These are phyloP conservation scores for Cairneyella variabilis DNA, from an alignment of 495 filamentous ascomycete genomes.

Conservation along the genomic window DNA sequence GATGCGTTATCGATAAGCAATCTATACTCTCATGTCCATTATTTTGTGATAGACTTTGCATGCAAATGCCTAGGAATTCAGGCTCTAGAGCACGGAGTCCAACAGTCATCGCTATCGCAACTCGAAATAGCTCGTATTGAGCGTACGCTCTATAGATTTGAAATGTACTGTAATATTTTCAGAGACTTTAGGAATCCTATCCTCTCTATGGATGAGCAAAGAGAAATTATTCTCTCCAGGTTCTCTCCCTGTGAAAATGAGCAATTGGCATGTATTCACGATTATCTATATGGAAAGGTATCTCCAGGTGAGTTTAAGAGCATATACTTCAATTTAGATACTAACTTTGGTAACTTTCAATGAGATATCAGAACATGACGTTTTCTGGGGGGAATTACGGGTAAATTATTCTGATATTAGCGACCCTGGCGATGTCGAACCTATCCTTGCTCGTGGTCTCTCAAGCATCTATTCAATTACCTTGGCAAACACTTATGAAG, in stretches of 20 bases:
- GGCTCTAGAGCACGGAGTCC: background rate
- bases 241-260: conserved; percentile 12
- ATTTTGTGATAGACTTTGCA: background rate
- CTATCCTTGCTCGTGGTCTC: conserved; percentile 1
- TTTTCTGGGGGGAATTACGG: conserved; percentile 6
- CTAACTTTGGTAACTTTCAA: conserved; percentile 12
- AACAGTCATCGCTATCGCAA: background rate
- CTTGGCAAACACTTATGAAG: conserved; percentile 1
- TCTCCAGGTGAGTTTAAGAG: conserved; percentile 4
- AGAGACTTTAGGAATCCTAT: background rate
- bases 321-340: background rate
- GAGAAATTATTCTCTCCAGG: background rate
- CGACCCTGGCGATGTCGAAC: background rate
- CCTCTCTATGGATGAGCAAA: background rate
- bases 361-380: conserved; percentile 17
- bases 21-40: conserved; percentile 1
- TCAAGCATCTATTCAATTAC: background rate
- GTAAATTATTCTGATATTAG: background rate
- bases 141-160: conserved; percentile 16
- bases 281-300: background rate
- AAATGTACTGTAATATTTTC: conserved; percentile 15
- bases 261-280: conserved; percentile 6
- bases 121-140: conserved; percentile 12
- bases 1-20: conserved; percentile 3
- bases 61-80: background rate